Evolutionary conservation across 2,329 filamentous ascomycete species (phyloP).

Genomic region (Fusarium sp.): DNA sequence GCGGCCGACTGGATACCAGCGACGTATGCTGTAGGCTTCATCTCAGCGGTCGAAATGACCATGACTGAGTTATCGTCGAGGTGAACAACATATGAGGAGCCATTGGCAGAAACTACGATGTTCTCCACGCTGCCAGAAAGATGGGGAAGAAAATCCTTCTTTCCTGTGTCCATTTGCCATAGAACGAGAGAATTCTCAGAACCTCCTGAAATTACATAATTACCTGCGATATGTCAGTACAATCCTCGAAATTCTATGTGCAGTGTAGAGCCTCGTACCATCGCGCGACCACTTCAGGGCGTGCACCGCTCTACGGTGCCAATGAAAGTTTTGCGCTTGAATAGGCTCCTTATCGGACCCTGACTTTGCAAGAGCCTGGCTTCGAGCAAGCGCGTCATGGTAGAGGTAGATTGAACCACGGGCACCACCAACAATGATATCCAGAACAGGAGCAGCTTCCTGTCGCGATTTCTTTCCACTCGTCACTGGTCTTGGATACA

Average conservation of each 20-base stretch:
- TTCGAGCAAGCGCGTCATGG: slow-evolving; percentile 72
- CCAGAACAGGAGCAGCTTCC: slow-evolving; percentile 58
- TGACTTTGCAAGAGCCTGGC: slow-evolving; percentile 56
- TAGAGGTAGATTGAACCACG: slow-evolving; percentile 85
- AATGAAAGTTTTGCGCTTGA: slow-evolving; percentile 78
- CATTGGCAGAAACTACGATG: slow-evolving; percentile 80
- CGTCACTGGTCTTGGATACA: slow-evolving; percentile 39
- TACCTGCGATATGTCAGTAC: slow-evolving; percentile 64
- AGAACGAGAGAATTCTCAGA: slow-evolving; percentile 88
- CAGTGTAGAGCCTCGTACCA: slow-evolving; percentile 61
- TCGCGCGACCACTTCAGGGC: slow-evolving; percentile 92
- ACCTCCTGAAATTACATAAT: slow-evolving; percentile 94
- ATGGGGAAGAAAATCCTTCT: slow-evolving; percentile 87
- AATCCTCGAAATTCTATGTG: neutral
- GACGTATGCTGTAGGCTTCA: slow-evolving; percentile 85
- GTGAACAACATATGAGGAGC: slow-evolving; percentile 83
- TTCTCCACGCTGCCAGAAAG: slow-evolving; percentile 86
- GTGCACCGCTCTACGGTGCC: slow-evolving; percentile 87
- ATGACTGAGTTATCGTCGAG: slow-evolving; percentile 93
- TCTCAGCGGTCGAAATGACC: slow-evolving; percentile 87
- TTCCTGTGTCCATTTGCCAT: slow-evolving; percentile 91
- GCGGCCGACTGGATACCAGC: slow-evolving; percentile 79
- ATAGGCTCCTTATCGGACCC: slow-evolving; percentile 58
- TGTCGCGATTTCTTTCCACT: slow-evolving; percentile 40
- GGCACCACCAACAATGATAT: slow-evolving; percentile 80